These are phyloP conservation scores for Malassezia japonica DNA, from an alignment of 1,284 basidiomycete genomes.

Conservation along the genomic window DNA sequence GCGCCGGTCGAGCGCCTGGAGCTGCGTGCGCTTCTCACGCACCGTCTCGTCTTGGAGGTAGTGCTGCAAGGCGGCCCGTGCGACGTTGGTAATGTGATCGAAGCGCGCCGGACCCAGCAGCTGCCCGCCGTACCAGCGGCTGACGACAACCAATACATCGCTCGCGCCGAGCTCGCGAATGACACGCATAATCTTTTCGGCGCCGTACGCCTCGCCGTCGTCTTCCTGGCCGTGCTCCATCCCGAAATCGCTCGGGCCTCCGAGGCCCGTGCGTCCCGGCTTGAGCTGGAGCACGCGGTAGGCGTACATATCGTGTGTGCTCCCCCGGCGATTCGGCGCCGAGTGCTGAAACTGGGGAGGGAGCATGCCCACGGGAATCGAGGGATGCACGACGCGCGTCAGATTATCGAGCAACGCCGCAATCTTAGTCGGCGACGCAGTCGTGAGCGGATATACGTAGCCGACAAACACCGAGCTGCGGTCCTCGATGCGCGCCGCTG, in stretches of 20 bases:
- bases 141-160: conserved; percentile 42
- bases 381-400: conserved; percentile 34
- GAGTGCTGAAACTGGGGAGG: conserved; percentile 34
- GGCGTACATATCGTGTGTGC: conserved; percentile 44
- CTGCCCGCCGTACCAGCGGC: conserved; percentile 63
- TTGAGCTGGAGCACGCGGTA: conserved; percentile 38
- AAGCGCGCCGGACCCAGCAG: conserved; percentile 64
- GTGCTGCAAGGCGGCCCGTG: conserved; percentile 60
- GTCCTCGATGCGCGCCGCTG: conserved; percentile 33
- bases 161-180: conserved; percentile 34
- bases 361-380: conserved; percentile 24
- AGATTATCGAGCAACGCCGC: conserved; percentile 33
- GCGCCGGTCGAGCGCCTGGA: conserved; percentile 25
- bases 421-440: conserved; percentile 19
- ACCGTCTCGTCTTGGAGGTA: conserved; percentile 57
- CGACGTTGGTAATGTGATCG: conserved; percentile 64
- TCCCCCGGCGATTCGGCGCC: conserved; percentile 23
- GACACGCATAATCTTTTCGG: conserved; percentile 27
- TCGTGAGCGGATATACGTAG: conserved; percentile 38
- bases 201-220: conserved; percentile 43
- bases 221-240: conserved; percentile 37
- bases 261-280: conserved; percentile 27
- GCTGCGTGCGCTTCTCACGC: conserved; percentile 19
- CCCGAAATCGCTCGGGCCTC: conserved; percentile 41
- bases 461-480: conserved; percentile 43